Conservation (phyloP, 2,329 filamentous ascomycete genomes). For the Aureobasidium musti region DNA sequence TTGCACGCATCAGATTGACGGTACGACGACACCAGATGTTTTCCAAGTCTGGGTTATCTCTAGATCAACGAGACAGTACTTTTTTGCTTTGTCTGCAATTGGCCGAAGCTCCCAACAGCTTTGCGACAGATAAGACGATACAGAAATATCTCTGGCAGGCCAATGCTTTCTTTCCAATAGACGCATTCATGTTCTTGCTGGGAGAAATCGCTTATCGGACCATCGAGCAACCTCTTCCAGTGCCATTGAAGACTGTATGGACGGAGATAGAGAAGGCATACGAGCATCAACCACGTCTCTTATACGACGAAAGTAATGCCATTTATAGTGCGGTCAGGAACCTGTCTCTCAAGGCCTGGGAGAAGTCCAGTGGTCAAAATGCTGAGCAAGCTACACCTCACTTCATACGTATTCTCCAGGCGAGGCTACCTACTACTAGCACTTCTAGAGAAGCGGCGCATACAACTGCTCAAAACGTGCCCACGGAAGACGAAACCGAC, state of each 20-base stretch:
- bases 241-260: conserved; percentile 46
- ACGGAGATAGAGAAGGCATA: conserved; percentile 49
- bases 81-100: conserved; percentile 48
- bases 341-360: conserved; percentile 51
- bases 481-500: neutral
- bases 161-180: conserved; percentile 53
- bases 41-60: conserved; percentile 38
- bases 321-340: conserved; percentile 49
- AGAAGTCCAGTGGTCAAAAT: neutral
- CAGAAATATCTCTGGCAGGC: conserved; percentile 56
- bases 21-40: conserved; percentile 48
- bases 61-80: conserved; percentile 44
- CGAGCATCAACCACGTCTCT: conserved; percentile 45
- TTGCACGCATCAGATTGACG: conserved; percentile 48
- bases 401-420: neutral
- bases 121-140: conserved; percentile 44
- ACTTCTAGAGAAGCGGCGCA: neutral
- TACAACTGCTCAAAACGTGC: neutral
- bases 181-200: conserved; percentile 44
- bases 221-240: conserved; percentile 32
- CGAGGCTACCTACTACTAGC: neutral
- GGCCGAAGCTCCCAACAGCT: conserved; percentile 46
- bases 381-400: neutral
- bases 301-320: conserved; percentile 43
- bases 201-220: conserved; percentile 39